phyloP scores from a whole-genome alignment of 208 protist species.

The Crithidia fasciculata region DNA sequence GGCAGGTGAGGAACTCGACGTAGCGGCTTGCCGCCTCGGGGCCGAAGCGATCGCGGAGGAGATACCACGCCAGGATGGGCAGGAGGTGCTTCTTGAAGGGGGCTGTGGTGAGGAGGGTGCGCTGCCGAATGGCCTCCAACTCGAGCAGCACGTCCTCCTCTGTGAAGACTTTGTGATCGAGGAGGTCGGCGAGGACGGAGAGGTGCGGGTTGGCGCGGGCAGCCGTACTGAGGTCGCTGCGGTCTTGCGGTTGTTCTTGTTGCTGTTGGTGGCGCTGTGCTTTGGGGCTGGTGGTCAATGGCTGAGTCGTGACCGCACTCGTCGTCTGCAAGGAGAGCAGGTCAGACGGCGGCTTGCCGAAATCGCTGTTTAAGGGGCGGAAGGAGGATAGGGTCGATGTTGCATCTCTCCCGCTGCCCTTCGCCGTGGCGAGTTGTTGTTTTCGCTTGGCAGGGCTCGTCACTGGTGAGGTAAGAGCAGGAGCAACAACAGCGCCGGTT shows the following conservation, averaged over 20 bases:
- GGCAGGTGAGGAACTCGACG: constrained; percentile 25
- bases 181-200: constrained; percentile 42
- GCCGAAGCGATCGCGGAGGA: constrained; percentile 46
- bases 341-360: neutral
- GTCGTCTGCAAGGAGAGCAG: constrained; percentile 13
- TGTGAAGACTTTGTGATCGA: constrained; percentile 46
- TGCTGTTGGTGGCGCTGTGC: neutral
- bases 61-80: constrained; percentile 51
- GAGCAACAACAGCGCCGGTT: neutral
- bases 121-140: constrained; percentile 58
- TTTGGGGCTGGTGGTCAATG: neutral
- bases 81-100: constrained; percentile 51
- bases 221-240: constrained; percentile 10
- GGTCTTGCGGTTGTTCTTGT: neutral
- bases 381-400: constrained; percentile 4
- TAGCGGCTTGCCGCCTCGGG: constrained; percentile 32
- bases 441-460: neutral
- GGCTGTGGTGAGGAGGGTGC: constrained; percentile 42
- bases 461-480: neutral
- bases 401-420: neutral
- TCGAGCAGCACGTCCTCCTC: constrained; percentile 54
- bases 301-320: neutral
- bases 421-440: neutral
- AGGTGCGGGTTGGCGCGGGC: constrained; percentile 46
- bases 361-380: constrained; percentile 1